phyloP scores from a whole-genome alignment of 2,329 filamentous ascomycete species.

The Aspergillus felis region DNA sequence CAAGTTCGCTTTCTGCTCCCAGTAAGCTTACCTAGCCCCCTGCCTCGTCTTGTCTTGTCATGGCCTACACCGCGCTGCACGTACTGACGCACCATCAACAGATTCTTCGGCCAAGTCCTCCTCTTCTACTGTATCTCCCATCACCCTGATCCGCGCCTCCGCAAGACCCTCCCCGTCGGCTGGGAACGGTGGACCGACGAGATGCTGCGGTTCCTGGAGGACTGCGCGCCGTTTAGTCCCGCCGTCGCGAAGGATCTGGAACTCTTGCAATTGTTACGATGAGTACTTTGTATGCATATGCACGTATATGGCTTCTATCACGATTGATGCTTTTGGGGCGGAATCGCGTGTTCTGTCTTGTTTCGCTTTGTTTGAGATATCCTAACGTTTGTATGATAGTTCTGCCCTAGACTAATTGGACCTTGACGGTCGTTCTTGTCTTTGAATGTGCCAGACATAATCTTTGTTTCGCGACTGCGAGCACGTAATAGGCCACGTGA shows the following conservation, averaged over 20 bases:
- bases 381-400: not conserved
- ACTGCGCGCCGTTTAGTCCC: constrained; percentile 36
- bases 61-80: not conserved
- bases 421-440: not conserved
- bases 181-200: constrained; percentile 41
- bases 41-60: not conserved
- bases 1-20: constrained; percentile 40
- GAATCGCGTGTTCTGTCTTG: not conserved
- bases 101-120: constrained; percentile 42
- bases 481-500: not conserved
- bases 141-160: constrained; percentile 32
- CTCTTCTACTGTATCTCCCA: constrained; percentile 41
- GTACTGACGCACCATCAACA: constrained; percentile 6
- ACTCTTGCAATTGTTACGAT: constrained; percentile 30
- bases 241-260: constrained; percentile 40
- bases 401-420: not conserved
- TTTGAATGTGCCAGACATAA: not conserved
- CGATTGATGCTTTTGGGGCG: not conserved
- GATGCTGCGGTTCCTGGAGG: constrained; percentile 39
- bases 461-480: not conserved
- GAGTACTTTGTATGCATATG: not conserved
- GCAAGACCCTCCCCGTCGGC: constrained; percentile 33
- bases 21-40: constrained; percentile 21
- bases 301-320: not conserved
- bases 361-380: not conserved